A percentile compares a stretch with the other conserved stretches of the same genome.
Evolutionary conservation across 192 early-diverging fungal species (phyloP).

Genomic region (Umbelopsis vinacea): DNA sequence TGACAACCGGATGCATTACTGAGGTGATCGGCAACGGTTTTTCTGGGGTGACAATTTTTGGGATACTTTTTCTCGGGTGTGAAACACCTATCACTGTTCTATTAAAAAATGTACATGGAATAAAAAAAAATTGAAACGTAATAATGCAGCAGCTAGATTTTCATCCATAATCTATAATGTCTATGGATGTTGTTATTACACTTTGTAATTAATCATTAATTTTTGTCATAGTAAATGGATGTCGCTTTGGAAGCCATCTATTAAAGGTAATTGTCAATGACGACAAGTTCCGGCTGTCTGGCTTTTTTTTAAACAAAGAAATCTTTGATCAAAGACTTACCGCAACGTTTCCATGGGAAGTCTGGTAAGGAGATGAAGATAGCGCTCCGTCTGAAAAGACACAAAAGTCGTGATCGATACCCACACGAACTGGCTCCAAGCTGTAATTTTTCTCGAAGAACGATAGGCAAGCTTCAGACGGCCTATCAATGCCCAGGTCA

Average conservation of each 20-base stretch:
- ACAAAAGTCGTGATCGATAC: background rate
- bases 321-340: background rate
- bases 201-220: background rate
- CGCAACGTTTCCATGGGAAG: background rate
- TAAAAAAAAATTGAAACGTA: background rate
- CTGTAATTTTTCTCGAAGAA: background rate
- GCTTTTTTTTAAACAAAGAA: no score
- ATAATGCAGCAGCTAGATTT: background rate
- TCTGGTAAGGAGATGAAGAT: background rate
- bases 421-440: background rate
- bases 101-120: background rate
- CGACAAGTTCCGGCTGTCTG: background rate
- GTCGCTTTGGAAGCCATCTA: background rate
- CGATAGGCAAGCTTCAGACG: background rate
- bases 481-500: background rate
- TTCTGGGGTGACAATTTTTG: background rate
- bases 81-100: background rate
- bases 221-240: slow-evolving; percentile 7
- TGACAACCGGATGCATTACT: background rate
- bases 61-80: no score
- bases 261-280: background rate
- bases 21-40: background rate
- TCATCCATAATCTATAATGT: background rate
- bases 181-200: background rate
- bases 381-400: background rate